These are phyloP conservation scores for Pythium coloratum DNA, from an alignment of 352 stramenopile genomes.

Conservation along the genomic window DNA sequence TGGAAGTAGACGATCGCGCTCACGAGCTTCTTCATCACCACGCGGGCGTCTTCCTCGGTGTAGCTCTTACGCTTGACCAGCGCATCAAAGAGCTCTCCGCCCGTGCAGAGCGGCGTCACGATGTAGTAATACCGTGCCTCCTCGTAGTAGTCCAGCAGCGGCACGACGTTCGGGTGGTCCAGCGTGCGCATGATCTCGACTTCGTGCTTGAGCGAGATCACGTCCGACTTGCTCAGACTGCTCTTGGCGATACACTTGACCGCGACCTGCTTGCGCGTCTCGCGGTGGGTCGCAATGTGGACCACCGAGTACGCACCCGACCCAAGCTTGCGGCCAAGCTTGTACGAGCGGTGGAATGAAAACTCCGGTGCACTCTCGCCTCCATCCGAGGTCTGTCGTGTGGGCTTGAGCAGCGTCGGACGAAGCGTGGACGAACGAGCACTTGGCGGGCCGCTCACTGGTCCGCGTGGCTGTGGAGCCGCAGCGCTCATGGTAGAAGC, in stretches of 20 bases:
- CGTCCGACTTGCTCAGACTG: constrained; percentile 46
- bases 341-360: constrained; percentile 77
- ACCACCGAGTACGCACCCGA: constrained; percentile 89
- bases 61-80: constrained; percentile 94
- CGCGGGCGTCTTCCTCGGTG: constrained; percentile 93
- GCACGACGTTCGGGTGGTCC: constrained; percentile 74
- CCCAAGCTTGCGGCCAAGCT: constrained; percentile 83
- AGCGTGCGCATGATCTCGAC: constrained; percentile 71
- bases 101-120: constrained; percentile 92
- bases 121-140: constrained; percentile 78
- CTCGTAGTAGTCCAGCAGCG: constrained; percentile 74
- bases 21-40: constrained; percentile 90
- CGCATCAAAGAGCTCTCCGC: constrained; percentile 95
- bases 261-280: constrained; percentile 72
- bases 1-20: constrained; percentile 93
- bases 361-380: constrained; percentile 33
- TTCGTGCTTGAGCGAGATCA: constrained; percentile 68
- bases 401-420: constrained; percentile 20
- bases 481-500: neutral
- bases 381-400: constrained; percentile 52
- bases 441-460: constrained; percentile 21
- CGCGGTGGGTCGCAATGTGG: constrained; percentile 73
- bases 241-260: constrained; percentile 80
- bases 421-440: constrained; percentile 30
- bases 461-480: neutral